Evolutionary conservation across 2,329 filamentous ascomycete species (phyloP), one percentile per base, ranked within the genome.

Genomic region (Davidsoniella eucalypti): DNA sequence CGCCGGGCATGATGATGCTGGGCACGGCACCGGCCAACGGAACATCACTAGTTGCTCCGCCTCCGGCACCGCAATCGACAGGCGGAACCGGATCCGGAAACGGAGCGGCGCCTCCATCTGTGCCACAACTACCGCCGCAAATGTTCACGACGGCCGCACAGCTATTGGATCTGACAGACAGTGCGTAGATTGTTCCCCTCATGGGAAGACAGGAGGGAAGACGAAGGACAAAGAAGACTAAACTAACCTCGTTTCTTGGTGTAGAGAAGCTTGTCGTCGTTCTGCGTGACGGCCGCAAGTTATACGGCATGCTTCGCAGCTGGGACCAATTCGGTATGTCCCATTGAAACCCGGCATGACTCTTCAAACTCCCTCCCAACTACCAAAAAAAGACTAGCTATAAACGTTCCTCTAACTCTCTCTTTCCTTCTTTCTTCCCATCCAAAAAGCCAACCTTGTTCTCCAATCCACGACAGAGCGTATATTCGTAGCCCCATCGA

Each of bases 111-210:
- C 26, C 26, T 7, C 26, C 26, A 29, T 29, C 26, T 10, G 64
- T 69, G 50, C 68, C 70, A 44, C 83, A 86, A 65, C 70, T 90
- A 38, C 85, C 85, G 12, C 88, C 88, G 53, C 90, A 98, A 70
- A 95, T 96, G 83, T 98, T 98, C 69, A 94, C 92, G 16, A 98
- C 92, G 29, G 92, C 92, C 29, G 88, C 92, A 50, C 92, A 96
- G 70, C 72, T 98, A 53, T 71, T 98, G 53, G 92, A 98, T 64
- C 74, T 98, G 60, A 96, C 92, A 59, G 92, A 98, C 69, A 98
- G 90, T 96, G 78, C 71, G 84, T 29, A 8, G 26, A 10, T 29
- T 29, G 18, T 21, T 4, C 4, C n/a, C n/a, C n/a, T n/a, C n/a
- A n/a, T n/a, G n/a, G n/a, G 25, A 26, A 26, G 25, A 26, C 8